Percentiles rank a stretch among this genome's conserved stretches.
Evolutionary conservation across 2,329 filamentous ascomycete genomes (phyloP).

Genomic region (Escovopsis sp.): DNA sequence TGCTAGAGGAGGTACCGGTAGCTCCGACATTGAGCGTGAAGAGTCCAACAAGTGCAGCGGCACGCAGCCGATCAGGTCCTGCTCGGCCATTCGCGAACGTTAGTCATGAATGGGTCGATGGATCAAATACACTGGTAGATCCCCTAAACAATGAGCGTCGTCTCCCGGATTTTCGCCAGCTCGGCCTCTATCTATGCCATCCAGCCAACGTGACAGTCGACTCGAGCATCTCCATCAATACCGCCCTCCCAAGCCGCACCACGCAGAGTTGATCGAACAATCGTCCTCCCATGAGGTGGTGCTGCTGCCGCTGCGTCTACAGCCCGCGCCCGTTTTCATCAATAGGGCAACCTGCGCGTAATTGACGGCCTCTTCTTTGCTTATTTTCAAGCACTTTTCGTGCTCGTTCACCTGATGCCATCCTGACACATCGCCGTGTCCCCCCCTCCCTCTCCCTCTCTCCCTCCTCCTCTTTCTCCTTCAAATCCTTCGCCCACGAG

Average conservation of each 20-base stretch:
- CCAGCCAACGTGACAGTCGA: conserved; percentile 2
- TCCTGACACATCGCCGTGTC: conserved; percentile 1
- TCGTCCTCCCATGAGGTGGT: not conserved
- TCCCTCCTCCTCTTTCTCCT: too few relatives aligned
- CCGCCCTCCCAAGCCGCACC: not conserved
- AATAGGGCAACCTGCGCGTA: conserved; percentile 1
- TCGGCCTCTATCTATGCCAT: not conserved
- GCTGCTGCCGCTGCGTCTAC: conserved; percentile 1
- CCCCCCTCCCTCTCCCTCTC: not conserved
- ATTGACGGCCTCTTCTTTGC: conserved; percentile 3
- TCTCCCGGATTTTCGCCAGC: not conserved
- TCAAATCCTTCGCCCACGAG: not conserved
- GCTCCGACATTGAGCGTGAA: too few relatives aligned
- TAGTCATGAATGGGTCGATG: too few relatives aligned
- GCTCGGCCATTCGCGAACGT: too few relatives aligned
- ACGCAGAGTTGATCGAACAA: not conserved
- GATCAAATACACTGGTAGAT: too few relatives aligned
- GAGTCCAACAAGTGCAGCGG: too few relatives aligned
- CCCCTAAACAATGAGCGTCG: too few relatives aligned
- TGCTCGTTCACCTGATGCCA: conserved; percentile 4
- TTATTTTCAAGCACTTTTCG: conserved; percentile 3
- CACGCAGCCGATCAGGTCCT: too few relatives aligned
- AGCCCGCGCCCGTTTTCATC: not conserved
- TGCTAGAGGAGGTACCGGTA: too few relatives aligned
- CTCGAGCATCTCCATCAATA: not conserved